These are phyloP conservation scores for Lolium rigidum DNA, from an alignment of 176 grass and related monocot species.

Conservation along the genomic window DNA sequence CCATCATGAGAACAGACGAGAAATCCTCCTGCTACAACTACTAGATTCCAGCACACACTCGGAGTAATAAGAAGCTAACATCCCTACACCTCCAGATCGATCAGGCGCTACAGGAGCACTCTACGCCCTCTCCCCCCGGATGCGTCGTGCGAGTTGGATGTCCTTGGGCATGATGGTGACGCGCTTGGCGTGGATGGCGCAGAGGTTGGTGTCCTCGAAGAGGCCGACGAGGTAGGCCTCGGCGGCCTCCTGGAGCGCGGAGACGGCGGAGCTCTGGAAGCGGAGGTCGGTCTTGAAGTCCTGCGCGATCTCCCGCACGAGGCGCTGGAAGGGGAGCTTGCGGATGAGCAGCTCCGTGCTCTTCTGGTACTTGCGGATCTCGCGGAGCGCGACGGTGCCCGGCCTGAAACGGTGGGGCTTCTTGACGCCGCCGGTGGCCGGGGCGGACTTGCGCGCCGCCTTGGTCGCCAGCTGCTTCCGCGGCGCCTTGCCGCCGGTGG, in stretches of 20 bases:
- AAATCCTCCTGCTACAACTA: no score
- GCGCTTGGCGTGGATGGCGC: constrained; percentile 75
- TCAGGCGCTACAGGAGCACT: no score
- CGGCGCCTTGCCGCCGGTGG: constrained; percentile 72
- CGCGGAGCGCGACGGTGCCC: constrained; percentile 63
- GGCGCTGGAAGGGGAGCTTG: constrained; percentile 75
- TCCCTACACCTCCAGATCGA: no score
- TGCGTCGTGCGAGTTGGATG: constrained; percentile 62
- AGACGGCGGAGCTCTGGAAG: constrained; percentile 68
- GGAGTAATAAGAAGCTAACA: no score
- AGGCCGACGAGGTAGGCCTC: constrained; percentile 76
- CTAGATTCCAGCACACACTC: no score
- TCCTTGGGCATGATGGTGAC: constrained; percentile 86
- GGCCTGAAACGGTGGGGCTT: constrained; percentile 80
- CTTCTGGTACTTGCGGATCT: constrained; percentile 89
- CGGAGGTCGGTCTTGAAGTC: constrained; percentile 83
- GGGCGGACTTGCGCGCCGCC: constrained; percentile 66
- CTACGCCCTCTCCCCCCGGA: constrained; percentile 54
- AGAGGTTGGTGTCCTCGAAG: constrained; percentile 80
- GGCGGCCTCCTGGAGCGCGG: constrained; percentile 70
- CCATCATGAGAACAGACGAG: no score
- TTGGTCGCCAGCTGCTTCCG: constrained; percentile 70
- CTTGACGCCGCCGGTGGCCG: constrained; percentile 57
- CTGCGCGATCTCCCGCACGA: constrained; percentile 71
- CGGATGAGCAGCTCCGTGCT: constrained; percentile 74